Percentiles rank a stretch among this genome's conserved stretches.
These are phyloP conservation scores for Pichia sp. DNA, from an alignment of 1,139 yeast species.

Conservation along the genomic window DNA sequence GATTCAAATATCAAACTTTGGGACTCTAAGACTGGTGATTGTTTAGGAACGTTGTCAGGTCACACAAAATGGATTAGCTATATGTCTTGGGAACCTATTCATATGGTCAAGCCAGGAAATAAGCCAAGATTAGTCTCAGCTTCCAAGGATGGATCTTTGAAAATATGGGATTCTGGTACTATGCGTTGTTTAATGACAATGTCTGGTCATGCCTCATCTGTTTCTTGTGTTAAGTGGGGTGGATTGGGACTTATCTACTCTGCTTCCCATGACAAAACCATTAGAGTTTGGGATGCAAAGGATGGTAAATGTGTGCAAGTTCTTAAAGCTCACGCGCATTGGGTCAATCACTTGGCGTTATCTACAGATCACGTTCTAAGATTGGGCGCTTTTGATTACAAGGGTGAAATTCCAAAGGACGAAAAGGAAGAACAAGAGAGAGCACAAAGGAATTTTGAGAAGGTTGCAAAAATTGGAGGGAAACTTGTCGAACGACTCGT, in stretches of 20 bases:
- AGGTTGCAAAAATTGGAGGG: slow-evolving; percentile 71
- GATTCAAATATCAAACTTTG: slow-evolving; percentile 84
- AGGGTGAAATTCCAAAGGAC: slow-evolving; percentile 40
- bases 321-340: slow-evolving; percentile 87
- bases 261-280: slow-evolving; percentile 92
- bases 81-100: slow-evolving; percentile 92
- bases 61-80: slow-evolving; percentile 89
- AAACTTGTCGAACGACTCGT: slow-evolving; percentile 71
- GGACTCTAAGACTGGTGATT: slow-evolving; percentile 72
- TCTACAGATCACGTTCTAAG: slow-evolving; percentile 87
- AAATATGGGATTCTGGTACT: slow-evolving; percentile 83
- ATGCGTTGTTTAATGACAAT: slow-evolving; percentile 63
- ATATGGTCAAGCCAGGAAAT: slow-evolving; percentile 58
- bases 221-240: slow-evolving; percentile 95
- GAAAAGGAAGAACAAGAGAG: slow-evolving; percentile 50
- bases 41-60: slow-evolving; percentile 72
- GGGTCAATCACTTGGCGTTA: slow-evolving; percentile 92
- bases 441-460: slow-evolving; percentile 66
- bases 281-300: slow-evolving; percentile 85
- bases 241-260: slow-evolving; percentile 82
- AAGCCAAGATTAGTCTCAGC: slow-evolving; percentile 76
- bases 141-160: slow-evolving; percentile 86
- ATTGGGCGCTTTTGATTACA: slow-evolving; percentile 74
- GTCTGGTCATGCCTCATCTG: slow-evolving; percentile 85
- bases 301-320: slow-evolving; percentile 75